Conservation (phyloP, 2,329 filamentous ascomycete species). For the Drechslera avenae region DNA sequence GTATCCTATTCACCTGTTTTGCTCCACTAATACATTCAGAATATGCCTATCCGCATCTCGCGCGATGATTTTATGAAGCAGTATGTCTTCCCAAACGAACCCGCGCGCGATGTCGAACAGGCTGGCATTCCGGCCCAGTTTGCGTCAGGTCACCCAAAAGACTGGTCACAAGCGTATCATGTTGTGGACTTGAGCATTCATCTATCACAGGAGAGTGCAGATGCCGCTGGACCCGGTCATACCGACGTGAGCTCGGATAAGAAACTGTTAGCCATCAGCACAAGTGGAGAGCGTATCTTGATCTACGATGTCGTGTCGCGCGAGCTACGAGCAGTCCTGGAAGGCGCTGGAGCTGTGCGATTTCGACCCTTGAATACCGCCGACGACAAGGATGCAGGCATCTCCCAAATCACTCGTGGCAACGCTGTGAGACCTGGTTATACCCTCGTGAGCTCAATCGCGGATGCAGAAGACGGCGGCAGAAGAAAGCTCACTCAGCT, state of each 20-base stretch:
- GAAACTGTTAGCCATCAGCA: conserved; percentile 34
- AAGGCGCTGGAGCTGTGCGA: conserved; percentile 23
- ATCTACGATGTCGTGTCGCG: conserved; percentile 30
- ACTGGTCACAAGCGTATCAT: conserved; percentile 18
- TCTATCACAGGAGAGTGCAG: not conserved
- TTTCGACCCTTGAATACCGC: conserved; percentile 21
- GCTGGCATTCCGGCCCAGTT: conserved; percentile 18
- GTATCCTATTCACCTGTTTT: not conserved
- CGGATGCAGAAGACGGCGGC: conserved; percentile 1
- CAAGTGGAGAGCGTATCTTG: conserved; percentile 14
- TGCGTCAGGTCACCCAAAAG: conserved; percentile 22
- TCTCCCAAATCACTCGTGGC: not conserved
- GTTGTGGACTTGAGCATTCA: conserved; percentile 18
- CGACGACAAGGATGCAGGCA: not conserved
- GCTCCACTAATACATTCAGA: not conserved
- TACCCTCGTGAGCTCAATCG: conserved; percentile 25
- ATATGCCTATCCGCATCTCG: conserved; percentile 6
- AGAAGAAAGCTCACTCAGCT: conserved; percentile 12
- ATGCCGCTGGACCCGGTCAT: conserved; percentile 6
- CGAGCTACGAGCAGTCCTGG: conserved; percentile 31
- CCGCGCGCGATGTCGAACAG: conserved; percentile 21
- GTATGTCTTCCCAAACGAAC: conserved; percentile 20
- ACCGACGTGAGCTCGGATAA: conserved; percentile 28
- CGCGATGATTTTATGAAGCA: conserved; percentile 16
- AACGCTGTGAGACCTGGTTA: conserved; percentile 20